Conservation (phyloP, 495 filamentous ascomycete species). For the Chaetomium tenue region DNA sequence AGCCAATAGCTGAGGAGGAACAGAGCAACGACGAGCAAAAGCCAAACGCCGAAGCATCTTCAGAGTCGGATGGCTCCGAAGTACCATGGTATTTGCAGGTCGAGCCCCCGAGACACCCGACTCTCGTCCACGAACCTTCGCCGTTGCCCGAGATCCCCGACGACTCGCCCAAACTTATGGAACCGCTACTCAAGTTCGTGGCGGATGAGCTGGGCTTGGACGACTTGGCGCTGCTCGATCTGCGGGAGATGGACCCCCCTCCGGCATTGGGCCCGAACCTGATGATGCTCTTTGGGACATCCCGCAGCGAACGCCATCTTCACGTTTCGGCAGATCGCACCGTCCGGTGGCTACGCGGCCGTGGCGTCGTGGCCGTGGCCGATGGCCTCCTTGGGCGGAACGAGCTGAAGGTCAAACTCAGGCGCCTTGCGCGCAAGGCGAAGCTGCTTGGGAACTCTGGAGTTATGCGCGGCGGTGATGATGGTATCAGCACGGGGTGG, state of each 20-base stretch:
- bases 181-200: slow-evolving; percentile 69
- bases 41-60: neutral
- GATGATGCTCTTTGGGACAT: slow-evolving; percentile 91
- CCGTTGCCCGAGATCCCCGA: slow-evolving; percentile 74
- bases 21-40: slow-evolving; percentile 6
- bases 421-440: slow-evolving; percentile 73
- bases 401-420: slow-evolving; percentile 83
- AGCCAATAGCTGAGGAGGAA: slow-evolving; percentile 2
- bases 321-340: slow-evolving; percentile 88
- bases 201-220: slow-evolving; percentile 82
- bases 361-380: slow-evolving; percentile 69
- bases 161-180: slow-evolving; percentile 68
- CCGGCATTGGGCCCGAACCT: slow-evolving; percentile 82
- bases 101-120: slow-evolving; percentile 51
- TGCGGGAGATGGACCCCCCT: slow-evolving; percentile 79
- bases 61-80: slow-evolving; percentile 18
- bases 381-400: slow-evolving; percentile 88
- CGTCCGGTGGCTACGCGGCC: slow-evolving; percentile 78
- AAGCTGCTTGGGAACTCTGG: slow-evolving; percentile 63
- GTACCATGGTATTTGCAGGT: slow-evolving; percentile 87
- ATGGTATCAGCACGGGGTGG: slow-evolving; percentile 89
- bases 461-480: slow-evolving; percentile 55
- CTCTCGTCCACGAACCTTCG: slow-evolving; percentile 58
- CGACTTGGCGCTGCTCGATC: slow-evolving; percentile 70
- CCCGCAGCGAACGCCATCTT: slow-evolving; percentile 87